Evolutionary conservation across 495 filamentous ascomycete species (phyloP).

Genomic region (Umbilicaria muhlenbergii): DNA sequence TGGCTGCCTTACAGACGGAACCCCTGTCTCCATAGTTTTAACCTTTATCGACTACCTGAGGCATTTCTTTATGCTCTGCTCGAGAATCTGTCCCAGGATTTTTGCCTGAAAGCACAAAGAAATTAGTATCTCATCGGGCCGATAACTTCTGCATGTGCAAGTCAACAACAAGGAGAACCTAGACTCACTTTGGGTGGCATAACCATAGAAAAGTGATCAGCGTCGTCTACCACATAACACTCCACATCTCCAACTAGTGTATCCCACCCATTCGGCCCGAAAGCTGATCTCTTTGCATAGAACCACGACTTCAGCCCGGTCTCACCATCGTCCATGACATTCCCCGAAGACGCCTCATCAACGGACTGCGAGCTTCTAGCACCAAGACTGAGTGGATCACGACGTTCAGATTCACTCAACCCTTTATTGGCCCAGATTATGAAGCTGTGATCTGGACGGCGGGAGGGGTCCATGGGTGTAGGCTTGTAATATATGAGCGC

Average conservation of each 20-base stretch:
- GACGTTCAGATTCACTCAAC: neutral
- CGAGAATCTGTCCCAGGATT: no score
- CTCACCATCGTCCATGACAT: neutral
- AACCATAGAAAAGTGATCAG: slow-evolving; percentile 58
- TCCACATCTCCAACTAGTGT: slow-evolving; percentile 47
- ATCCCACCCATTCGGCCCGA: slow-evolving; percentile 68
- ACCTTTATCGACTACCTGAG: no score
- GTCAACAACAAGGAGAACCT: no score
- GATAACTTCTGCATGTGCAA: no score
- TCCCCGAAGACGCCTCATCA: neutral
- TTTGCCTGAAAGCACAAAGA: no score
- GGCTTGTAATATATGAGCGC: slow-evolving; percentile 45
- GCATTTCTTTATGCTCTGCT: no score
- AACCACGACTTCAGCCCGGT: slow-evolving; percentile 5
- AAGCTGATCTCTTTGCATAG: slow-evolving; percentile 46
- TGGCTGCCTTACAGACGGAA: no score
- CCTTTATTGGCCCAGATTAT: slow-evolving; percentile 7
- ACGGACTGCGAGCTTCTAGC: no score
- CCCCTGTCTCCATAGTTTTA: no score
- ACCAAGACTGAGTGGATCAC: no score
- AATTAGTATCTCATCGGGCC: no score
- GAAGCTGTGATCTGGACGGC: neutral
- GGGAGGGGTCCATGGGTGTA: slow-evolving; percentile 18
- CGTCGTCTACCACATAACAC: slow-evolving; percentile 41
- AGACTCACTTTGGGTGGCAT: slow-evolving; percentile 34